These are phyloP conservation scores for Xylaria sp. DNA, from an alignment of 2,329 filamentous ascomycete species.

Conservation along the genomic window DNA sequence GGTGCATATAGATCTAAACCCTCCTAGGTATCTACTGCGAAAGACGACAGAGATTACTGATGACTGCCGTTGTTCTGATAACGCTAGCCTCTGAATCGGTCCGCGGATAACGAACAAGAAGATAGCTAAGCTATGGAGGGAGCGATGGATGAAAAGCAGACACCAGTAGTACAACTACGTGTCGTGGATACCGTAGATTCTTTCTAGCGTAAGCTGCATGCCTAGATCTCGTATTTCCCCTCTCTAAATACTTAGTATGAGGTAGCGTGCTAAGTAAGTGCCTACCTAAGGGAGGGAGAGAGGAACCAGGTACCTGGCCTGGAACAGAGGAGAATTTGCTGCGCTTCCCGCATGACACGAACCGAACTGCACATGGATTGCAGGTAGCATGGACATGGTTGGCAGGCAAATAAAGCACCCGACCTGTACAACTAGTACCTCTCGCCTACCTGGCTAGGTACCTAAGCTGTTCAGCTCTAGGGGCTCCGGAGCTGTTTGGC, in stretches of 20 bases:
- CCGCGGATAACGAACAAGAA: neutral
- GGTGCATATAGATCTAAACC: too few relatives aligned
- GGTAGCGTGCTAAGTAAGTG: too few relatives aligned
- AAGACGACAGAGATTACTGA: neutral
- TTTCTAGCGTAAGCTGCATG: conserved; percentile 2
- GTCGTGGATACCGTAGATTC: neutral
- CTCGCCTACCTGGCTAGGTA: too few relatives aligned
- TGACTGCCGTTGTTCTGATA: neutral
- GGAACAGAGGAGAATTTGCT: conserved; percentile 3
- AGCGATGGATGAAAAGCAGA: neutral
- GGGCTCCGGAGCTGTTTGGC: neutral
- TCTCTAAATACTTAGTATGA: neutral
- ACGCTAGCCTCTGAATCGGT: neutral
- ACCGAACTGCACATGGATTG: neutral
- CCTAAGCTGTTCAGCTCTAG: neutral
- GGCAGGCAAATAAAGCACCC: too few relatives aligned
- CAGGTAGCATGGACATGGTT: neutral
- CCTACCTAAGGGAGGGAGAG: neutral
- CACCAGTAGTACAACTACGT: neutral
- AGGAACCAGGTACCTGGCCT: neutral
- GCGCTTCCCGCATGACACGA: conserved; percentile 13
- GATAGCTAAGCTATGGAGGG: too few relatives aligned
- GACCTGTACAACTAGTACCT: too few relatives aligned
- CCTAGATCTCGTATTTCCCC: conserved; percentile 20
- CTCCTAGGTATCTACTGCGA: neutral